Evolutionary conservation across 2,329 filamentous ascomycete genomes (phyloP).

Genomic region (Monosporascus sp.): DNA sequence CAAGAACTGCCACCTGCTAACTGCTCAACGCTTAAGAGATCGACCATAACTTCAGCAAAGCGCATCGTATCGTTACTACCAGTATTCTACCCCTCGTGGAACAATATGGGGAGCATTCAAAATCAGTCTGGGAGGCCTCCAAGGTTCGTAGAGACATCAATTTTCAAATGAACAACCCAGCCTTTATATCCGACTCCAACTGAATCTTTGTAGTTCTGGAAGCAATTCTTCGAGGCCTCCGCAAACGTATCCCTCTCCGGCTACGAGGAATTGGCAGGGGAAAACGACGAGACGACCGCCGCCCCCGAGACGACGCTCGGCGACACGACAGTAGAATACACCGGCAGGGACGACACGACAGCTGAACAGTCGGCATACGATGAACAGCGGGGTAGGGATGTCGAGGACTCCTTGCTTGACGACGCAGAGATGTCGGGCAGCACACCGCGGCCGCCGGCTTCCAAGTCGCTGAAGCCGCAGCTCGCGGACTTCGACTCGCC

Average conservation of each 20-base stretch:
- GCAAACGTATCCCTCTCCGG: constrained; percentile 95
- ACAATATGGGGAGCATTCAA: constrained; percentile 90
- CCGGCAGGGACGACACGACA: constrained; percentile 33
- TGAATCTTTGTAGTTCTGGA: constrained; percentile 72
- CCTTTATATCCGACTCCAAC: constrained; percentile 4
- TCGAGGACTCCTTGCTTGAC: constrained; percentile 64
- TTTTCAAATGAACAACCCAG: not conserved
- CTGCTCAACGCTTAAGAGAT: constrained; percentile 61
- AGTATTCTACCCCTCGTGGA: constrained; percentile 92
- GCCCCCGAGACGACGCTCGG: constrained; percentile 52
- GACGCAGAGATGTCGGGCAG: constrained; percentile 60
- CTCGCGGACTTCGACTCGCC: constrained; percentile 67
- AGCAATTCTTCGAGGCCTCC: constrained; percentile 98
- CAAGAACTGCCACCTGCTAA: not conserved
- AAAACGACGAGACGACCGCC: constrained; percentile 52
- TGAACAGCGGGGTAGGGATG: constrained; percentile 26
- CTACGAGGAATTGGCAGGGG: constrained; percentile 77
- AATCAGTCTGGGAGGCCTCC: constrained; percentile 92
- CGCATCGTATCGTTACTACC: constrained; percentile 90
- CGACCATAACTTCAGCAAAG: constrained; percentile 95
- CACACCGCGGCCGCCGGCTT: constrained; percentile 57
- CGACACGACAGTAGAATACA: constrained; percentile 42
- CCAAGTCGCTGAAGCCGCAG: constrained; percentile 44
- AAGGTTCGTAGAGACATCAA: constrained; percentile 53
- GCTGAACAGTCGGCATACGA: constrained; percentile 32